Percentiles rank a stretch among this genome's conserved stretches.
These are phyloP conservation scores for Hortiboletus flavorubellus DNA, from an alignment of 768 basidiomycete genomes.

Conservation along the genomic window DNA sequence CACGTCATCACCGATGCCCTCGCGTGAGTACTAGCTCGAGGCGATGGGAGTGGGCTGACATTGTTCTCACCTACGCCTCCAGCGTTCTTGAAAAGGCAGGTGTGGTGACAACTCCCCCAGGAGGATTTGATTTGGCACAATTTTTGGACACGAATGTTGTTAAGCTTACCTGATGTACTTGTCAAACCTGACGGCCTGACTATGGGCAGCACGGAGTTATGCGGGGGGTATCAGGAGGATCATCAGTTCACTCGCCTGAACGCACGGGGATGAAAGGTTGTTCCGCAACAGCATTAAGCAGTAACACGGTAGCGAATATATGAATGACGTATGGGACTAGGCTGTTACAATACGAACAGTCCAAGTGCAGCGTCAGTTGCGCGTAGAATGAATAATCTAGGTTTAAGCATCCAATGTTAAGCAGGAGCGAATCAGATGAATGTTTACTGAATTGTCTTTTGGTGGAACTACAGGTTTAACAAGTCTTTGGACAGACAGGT, in stretches of 20 bases:
- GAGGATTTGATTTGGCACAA: constrained; percentile 49
- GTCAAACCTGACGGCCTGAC: too few relatives aligned
- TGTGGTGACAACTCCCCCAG: constrained; percentile 52
- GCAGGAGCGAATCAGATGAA: constrained; percentile 18
- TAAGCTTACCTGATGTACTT: constrained; percentile 38
- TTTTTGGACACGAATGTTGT: constrained; percentile 60
- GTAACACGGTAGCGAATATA: constrained; percentile 7
- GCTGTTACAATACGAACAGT: constrained; percentile 8
- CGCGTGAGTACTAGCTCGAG: constrained; percentile 40
- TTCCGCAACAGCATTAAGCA: constrained; percentile 16
- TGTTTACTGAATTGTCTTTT: constrained; percentile 22
- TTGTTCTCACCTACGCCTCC: not conserved
- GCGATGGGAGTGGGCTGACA: not conserved
- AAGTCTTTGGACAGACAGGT: constrained; percentile 9
- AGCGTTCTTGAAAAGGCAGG: constrained; percentile 78
- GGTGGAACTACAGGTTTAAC: constrained; percentile 20
- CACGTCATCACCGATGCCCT: constrained; percentile 69
- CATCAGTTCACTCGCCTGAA: too few relatives aligned
- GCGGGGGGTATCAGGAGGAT: too few relatives aligned
- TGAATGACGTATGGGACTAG: not conserved
- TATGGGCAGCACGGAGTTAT: too few relatives aligned
- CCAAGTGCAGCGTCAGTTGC: constrained; percentile 14
- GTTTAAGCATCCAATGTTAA: constrained; percentile 18
- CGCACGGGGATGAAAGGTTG: not conserved
- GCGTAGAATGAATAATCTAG: constrained; percentile 18